Evolutionary conservation across 2,329 filamentous ascomycete species (phyloP).

Genomic region (Leptographium wingfieldii): DNA sequence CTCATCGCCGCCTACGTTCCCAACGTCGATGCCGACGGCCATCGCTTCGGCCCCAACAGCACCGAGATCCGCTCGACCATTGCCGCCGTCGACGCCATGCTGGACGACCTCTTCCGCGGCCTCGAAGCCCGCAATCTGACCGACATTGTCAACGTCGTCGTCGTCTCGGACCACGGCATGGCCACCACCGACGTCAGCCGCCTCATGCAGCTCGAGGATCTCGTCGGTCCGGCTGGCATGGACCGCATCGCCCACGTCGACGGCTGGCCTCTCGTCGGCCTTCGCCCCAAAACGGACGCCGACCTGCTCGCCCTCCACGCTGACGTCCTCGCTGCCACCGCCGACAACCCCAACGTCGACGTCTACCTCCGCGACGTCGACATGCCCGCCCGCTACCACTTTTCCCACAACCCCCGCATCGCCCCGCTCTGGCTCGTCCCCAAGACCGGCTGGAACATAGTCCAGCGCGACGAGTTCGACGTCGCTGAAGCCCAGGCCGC

Average conservation of each 20-base stretch:
- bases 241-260: conserved; percentile 70
- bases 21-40: conserved; percentile 77
- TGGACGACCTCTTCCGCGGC: conserved; percentile 62
- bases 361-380: conserved; percentile 76
- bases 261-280: conserved; percentile 85
- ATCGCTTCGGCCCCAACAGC: conserved; percentile 85
- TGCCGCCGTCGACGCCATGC: conserved; percentile 65
- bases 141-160: conserved; percentile 77
- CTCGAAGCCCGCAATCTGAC: conserved; percentile 75
- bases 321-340: conserved; percentile 41
- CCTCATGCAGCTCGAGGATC: conserved; percentile 78
- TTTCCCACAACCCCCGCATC: conserved; percentile 75
- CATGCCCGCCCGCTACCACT: conserved; percentile 91
- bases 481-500: conserved; percentile 53
- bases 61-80: conserved; percentile 80
- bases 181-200: conserved; percentile 74
- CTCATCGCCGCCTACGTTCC: conserved; percentile 92
- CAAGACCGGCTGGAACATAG: conserved; percentile 84
- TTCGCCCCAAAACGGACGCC: conserved; percentile 60
- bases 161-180: conserved; percentile 99
- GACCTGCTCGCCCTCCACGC: conserved; percentile 59
- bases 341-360: conserved; percentile 58
- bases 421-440: conserved; percentile 92
- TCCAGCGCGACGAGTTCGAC: conserved; percentile 67
- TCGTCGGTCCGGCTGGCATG: conserved; percentile 37